Conservation (phyloP, 2,329 filamentous ascomycete species). For the Leptodontidium sp. region DNA sequence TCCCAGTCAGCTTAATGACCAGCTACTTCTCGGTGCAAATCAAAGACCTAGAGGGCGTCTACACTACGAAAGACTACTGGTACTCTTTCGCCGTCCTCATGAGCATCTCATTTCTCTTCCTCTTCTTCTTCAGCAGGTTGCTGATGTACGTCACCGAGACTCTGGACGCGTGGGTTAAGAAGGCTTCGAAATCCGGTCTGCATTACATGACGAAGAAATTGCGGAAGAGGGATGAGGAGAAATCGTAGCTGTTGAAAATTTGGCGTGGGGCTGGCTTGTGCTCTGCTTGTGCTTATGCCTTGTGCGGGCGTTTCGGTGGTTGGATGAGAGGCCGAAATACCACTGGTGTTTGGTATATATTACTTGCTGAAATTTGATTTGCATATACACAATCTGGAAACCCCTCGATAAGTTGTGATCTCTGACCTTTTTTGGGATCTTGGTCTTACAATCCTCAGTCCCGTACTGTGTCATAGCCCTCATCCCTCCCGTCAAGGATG, state of each 20-base stretch:
- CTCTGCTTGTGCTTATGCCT: neutral
- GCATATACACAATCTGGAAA: neutral
- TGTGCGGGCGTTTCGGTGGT: neutral
- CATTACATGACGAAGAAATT: slow-evolving; percentile 16
- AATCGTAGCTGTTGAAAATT: neutral
- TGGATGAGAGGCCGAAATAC: neutral
- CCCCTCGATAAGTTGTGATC: too few relatives aligned
- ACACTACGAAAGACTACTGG: slow-evolving; percentile 72
- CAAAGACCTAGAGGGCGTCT: slow-evolving; percentile 60
- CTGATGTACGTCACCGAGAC: slow-evolving; percentile 57
- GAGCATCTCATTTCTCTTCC: slow-evolving; percentile 62
- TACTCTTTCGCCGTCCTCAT: slow-evolving; percentile 70
- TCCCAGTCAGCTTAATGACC: slow-evolving; percentile 78
- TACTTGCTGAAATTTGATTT: neutral
- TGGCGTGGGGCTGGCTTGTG: too few relatives aligned
- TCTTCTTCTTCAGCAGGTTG: slow-evolving; percentile 62
- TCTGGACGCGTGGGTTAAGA: slow-evolving; percentile 47
- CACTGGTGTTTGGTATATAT: neutral
- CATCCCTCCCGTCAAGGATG: too few relatives aligned
- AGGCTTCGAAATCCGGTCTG: slow-evolving; percentile 11
- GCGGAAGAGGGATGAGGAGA: slow-evolving; percentile 17
- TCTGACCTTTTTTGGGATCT: too few relatives aligned
- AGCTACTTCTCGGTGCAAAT: slow-evolving; percentile 77
- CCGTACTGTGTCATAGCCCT: too few relatives aligned
- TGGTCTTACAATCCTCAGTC: too few relatives aligned